Evolutionary conservation across 2,329 filamentous ascomycete species (phyloP).

Genomic region (Aspergillus ruber): DNA sequence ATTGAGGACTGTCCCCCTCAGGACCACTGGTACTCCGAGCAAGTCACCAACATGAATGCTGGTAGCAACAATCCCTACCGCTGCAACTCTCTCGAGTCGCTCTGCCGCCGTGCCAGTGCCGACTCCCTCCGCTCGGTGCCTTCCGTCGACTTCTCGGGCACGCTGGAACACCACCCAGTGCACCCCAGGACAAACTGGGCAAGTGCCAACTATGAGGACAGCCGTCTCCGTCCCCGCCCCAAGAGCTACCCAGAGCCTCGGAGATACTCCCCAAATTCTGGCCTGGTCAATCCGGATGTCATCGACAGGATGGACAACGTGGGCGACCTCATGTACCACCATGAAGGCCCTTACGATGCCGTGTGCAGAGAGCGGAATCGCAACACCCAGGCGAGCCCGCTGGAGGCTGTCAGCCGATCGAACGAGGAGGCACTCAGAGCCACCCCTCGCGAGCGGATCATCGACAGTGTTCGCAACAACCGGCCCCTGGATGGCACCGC

Average conservation of each 20-base stretch:
- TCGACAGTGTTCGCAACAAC: constrained; percentile 65
- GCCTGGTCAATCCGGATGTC: constrained; percentile 58
- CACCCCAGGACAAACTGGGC: constrained; percentile 14
- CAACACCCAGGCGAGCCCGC: constrained; percentile 56
- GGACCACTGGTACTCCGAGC: background rate
- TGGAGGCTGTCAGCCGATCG: constrained; percentile 66
- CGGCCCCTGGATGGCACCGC: constrained; percentile 77
- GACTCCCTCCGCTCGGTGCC: constrained; percentile 13
- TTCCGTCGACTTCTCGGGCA: constrained; percentile 18
- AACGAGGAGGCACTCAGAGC: constrained; percentile 74
- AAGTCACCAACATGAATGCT: constrained; percentile 2
- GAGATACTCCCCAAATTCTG: constrained; percentile 16
- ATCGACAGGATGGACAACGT: constrained; percentile 73
- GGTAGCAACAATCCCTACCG: constrained; percentile 22
- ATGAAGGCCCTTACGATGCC: constrained; percentile 85
- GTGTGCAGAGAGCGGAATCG: constrained; percentile 68
- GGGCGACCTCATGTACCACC: constrained; percentile 67
- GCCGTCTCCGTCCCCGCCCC: constrained; percentile 5
- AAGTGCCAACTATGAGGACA: background rate
- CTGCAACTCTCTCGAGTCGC: constrained; percentile 13
- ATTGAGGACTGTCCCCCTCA: constrained; percentile 14
- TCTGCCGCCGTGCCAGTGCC: no score
- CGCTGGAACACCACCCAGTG: constrained; percentile 19
- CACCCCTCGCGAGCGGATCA: constrained; percentile 70
- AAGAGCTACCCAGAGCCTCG: constrained; percentile 1